Evolutionary conservation across 306 rosid genomes (phyloP).

Genomic region (Medicago ruthenica): DNA sequence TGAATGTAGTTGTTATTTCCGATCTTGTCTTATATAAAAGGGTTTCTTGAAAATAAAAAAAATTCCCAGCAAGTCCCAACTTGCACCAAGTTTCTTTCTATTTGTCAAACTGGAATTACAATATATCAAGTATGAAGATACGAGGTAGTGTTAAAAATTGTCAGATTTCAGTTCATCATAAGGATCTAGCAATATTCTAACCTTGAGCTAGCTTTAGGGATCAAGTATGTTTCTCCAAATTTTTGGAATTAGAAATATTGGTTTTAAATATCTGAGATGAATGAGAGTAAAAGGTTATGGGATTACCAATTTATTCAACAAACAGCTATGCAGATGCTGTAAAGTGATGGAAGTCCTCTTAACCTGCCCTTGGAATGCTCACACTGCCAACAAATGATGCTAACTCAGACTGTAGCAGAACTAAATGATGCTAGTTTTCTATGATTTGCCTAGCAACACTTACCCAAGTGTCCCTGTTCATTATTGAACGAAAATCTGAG

Average conservation of each 20-base stretch:
- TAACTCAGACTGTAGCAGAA: neutral
- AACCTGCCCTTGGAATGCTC: neutral
- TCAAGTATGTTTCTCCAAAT: neutral
- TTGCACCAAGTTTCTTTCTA: neutral
- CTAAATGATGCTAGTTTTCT: neutral
- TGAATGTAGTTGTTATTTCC: constrained; percentile 5
- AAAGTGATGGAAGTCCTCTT: neutral
- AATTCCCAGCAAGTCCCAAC: constrained; percentile 3
- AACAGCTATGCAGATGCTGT: neutral
- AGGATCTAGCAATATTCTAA: neutral
- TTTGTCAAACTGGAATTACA: neutral
- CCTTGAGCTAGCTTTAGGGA: neutral
- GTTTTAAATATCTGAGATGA: neutral
- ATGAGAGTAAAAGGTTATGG: neutral
- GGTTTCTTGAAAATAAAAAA: neutral
- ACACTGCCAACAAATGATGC: neutral
- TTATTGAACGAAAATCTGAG: neutral
- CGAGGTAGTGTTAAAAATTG: neutral
- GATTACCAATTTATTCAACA: neutral
- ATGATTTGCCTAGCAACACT: neutral
- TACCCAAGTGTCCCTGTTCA: neutral
- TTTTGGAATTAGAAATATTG: neutral
- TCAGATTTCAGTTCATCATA: neutral
- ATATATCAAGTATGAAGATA: neutral
- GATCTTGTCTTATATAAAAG: neutral